Evolutionary conservation across 1,139 yeast genomes (phyloP), one percentile per base, ranked within the genome.

Genomic region (Sugiyamaella grinbergsii): DNA sequence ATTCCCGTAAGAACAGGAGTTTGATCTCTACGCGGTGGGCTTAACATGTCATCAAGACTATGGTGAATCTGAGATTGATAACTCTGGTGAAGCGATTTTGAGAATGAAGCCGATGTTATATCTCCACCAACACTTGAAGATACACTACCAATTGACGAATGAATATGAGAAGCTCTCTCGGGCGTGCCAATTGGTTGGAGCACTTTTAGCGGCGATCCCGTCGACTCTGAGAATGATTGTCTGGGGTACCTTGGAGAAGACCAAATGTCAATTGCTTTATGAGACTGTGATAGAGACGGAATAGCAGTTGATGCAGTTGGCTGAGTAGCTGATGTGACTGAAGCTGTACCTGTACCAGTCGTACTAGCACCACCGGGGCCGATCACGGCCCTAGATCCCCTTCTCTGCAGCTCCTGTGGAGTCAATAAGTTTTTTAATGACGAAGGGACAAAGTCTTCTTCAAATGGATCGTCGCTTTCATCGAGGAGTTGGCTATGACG

Each of bases 361-460:
- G 47, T 38, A 33, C 5, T 32, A 37, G 79, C 76, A 28, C 13
- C 52, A 42, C 18, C 51, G 46, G 33, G 33, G 11, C n/a, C 16
- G n/a, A 29, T 19, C 3, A 34, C 18, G 7, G 29, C 40, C 47
- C 85, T 71, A 5, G 89, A 82, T 54, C 79, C 83, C 44, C 94
- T 74, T 53, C 95, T 71, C 57, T 75, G 71, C 24, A 84, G 70
- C 63, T 88, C 95, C 59, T 83, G 88, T 0, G 95, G 95, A 0
- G 95, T 87, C 43, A 88, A 71, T 49, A 86, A 71, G 59, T 86
- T 94, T 16, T 82, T 78, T 39, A 88, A 70, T 20, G 89, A 78
- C 1, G 83, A 82, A 1, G 96, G 96, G 2, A 88, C 87, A 60
- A 80, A 84, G 62, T 86, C 95, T 57, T 85, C 90, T 54, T 77